Percentiles rank a stretch among this genome's conserved stretches.
Evolutionary conservation across 208 protist species (phyloP).

Genomic region (Leishmania turanica): DNA sequence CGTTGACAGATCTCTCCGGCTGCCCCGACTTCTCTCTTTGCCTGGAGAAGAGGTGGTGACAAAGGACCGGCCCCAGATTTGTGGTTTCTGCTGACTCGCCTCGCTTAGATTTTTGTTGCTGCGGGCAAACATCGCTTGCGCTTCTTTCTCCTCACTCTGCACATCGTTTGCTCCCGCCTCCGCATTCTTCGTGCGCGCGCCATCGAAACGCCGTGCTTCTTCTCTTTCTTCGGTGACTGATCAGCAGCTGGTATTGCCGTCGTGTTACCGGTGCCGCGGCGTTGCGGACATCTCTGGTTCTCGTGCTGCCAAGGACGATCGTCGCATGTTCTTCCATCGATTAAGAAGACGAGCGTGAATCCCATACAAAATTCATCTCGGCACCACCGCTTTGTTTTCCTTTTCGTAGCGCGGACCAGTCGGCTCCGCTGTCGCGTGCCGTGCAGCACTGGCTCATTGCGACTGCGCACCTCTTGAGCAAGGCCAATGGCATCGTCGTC

Average conservation of each 20-base stretch:
- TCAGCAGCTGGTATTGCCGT: slow-evolving; percentile 4
- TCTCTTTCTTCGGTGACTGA: slow-evolving; percentile 10
- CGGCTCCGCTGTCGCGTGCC: not conserved
- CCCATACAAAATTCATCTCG: not conserved
- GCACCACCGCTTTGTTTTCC: not conserved
- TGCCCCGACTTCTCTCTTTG: not conserved
- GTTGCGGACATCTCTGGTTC: not conserved
- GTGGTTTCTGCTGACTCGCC: not conserved
- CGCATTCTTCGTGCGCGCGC: not conserved
- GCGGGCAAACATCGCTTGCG: not conserved
- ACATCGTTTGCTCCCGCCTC: not conserved
- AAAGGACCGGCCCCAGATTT: not conserved
- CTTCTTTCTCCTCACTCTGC: not conserved
- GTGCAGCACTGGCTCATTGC: not conserved
- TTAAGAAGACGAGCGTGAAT: not conserved
- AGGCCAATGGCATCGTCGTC: slow-evolving; percentile 9
- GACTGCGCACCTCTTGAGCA: not conserved
- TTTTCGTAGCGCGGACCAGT: not conserved
- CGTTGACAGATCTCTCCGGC: not conserved
- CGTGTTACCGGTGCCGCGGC: not conserved
- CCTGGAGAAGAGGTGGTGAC: not conserved
- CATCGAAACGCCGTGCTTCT: slow-evolving; percentile 7
- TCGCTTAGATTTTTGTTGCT: not conserved
- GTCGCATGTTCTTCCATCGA: not conserved
- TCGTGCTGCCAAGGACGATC: not conserved